Percentiles rank a stretch among this genome's conserved stretches.
Evolutionary conservation across 2,329 filamentous ascomycete species (phyloP).

Genomic region (Fusarium virguliforme): DNA sequence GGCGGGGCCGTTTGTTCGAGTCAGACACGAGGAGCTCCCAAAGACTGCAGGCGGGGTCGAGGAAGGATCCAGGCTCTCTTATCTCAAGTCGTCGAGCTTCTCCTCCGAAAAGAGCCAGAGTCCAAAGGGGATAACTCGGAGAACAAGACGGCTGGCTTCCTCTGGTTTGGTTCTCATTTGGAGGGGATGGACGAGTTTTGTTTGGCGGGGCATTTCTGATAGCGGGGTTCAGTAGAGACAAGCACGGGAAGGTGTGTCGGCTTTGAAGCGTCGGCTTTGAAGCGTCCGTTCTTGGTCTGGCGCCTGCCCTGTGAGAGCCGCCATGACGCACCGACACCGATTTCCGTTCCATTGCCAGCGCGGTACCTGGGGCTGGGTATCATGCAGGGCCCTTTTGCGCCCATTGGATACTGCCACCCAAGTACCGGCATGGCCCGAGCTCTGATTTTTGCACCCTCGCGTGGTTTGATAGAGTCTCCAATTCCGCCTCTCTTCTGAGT

Average conservation of each 20-base stretch:
- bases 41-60: slow-evolving; percentile 11
- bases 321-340: slow-evolving; percentile 42
- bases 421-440: slow-evolving; percentile 49
- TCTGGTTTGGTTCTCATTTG: slow-evolving; percentile 25
- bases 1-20: slow-evolving; percentile 24
- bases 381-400: slow-evolving; percentile 36
- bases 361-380: slow-evolving; percentile 38
- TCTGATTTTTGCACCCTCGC: slow-evolving; percentile 33
- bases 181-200: slow-evolving; percentile 49
- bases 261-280: slow-evolving; percentile 1
- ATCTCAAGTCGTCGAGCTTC: slow-evolving; percentile 20
- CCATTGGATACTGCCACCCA: slow-evolving; percentile 32
- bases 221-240: slow-evolving; percentile 45
- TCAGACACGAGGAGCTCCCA: slow-evolving; percentile 4
- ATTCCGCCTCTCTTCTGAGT: not conserved
- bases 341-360: slow-evolving; percentile 19
- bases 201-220: slow-evolving; percentile 49
- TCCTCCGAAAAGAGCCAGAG: slow-evolving; percentile 15
- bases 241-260: not conserved
- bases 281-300: slow-evolving; percentile 43
- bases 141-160: slow-evolving; percentile 23
- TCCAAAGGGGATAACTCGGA: slow-evolving; percentile 43
- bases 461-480: not conserved
- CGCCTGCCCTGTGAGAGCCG: slow-evolving; percentile 24
- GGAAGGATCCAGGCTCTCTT: slow-evolving; percentile 27